Conservation (phyloP, 116 monocot species). For the Phalaenopsis hybrid region DNA sequence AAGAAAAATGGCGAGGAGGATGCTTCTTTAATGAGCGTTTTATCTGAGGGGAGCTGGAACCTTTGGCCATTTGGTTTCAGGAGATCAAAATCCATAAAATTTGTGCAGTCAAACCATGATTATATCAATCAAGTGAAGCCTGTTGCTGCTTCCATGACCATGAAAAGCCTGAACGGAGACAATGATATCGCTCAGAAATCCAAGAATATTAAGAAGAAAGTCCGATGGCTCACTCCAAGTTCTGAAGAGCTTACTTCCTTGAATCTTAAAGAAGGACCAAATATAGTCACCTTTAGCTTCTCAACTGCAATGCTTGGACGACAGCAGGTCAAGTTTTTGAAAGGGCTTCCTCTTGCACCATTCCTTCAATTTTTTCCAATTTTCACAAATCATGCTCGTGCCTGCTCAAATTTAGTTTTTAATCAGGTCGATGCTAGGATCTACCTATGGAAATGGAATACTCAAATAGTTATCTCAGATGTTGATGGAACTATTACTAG, state of each 20-base stretch:
- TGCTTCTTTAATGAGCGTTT: constrained; percentile 20
- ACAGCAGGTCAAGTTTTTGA: constrained; percentile 50
- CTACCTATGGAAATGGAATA: constrained; percentile 89
- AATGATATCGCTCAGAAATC: constrained; percentile 12
- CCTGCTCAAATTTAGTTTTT: background rate
- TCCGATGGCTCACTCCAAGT: constrained; percentile 52
- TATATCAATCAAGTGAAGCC: constrained; percentile 6
- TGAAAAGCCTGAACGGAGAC: constrained; percentile 9
- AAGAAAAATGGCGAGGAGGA: constrained; percentile 13
- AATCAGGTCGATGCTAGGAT: constrained; percentile 86
- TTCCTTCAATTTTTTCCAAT: background rate
- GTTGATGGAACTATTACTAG: constrained; percentile 99
- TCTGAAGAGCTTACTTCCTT: constrained; percentile 75
- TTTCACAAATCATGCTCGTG: background rate
- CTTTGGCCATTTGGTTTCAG: constrained; percentile 65
- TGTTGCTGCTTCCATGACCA: constrained; percentile 6
- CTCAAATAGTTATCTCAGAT: constrained; percentile 89
- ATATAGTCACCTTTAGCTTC: constrained; percentile 73
- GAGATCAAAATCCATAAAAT: constrained; percentile 35
- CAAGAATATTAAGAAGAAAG: constrained; percentile 33
- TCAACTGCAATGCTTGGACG: constrained; percentile 77
- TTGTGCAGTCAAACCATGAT: constrained; percentile 20
- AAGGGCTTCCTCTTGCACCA: background rate
- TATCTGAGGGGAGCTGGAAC: constrained; percentile 55
- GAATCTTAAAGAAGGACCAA: constrained; percentile 77